Base-by-base conservation (phyloP, 257 asterid genomes). In the Przewalskia tangutica region DNA sequence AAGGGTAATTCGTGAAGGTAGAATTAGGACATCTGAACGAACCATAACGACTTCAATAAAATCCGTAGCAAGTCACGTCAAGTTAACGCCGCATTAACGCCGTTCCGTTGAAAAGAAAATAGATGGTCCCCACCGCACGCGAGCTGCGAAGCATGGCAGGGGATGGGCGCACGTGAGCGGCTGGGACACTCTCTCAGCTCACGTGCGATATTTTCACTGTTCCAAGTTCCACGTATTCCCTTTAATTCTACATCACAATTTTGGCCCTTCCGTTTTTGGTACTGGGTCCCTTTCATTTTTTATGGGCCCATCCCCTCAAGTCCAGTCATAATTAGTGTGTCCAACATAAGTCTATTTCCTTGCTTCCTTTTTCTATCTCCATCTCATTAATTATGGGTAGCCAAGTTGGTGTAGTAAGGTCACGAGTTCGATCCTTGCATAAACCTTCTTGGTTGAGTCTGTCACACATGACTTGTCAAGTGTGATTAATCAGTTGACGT, bases 51-150 rank as follows among this genome's bases (percentile, higher is more conserved):
- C 62, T 50, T 75, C 23, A 48, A 23, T 0, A 50, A 23, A 50
- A 75, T 23, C 62, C 23, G 80, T 75, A 12, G 46, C 5, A 36
- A 13, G 32, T 27, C 32, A 27, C 32, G 32, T 27, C 32, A 27
- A 27, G 14, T 75, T 50, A 50, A 75, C 79, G 62, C 7, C 44
- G 5, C 0, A 10, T 3, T 23, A 50, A 73, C 62, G 27, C 46
- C 63, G 62, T 50, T 50, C 32, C 32, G 32, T 27, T 27, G 8
- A 20, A 7, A 0, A 6, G 17, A 13, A 23, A 48, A 7, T 4
- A 23, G 27, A 27, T 27, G 80, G 80, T 50, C 80, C 80, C 62
- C 80, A 75, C 80, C 80, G 63, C 80, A 75, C 80, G 62, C 62
- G 23, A 75, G 62, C 5, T 0, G 20, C 4, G 46, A 48, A 75